These are phyloP conservation scores for Fraxinus dipetala DNA, from an alignment of 305 asterid species.

Conservation along the genomic window DNA sequence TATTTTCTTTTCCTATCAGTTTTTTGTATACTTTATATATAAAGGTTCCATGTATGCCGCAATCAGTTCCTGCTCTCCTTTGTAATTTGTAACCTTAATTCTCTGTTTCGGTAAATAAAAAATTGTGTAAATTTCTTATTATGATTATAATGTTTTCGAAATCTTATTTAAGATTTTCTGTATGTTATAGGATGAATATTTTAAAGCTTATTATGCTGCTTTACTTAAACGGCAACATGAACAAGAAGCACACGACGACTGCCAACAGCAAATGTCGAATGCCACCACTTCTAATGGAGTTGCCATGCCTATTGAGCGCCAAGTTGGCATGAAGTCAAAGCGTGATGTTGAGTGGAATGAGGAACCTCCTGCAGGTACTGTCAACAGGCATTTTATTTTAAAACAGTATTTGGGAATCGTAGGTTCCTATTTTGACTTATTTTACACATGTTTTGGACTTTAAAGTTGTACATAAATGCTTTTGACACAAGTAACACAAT, in stretches of 20 bases:
- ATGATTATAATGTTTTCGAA: neutral
- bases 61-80: neutral
- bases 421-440: neutral
- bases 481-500: neutral
- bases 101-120: neutral
- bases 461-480: neutral
- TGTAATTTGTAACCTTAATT: neutral
- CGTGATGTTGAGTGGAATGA: slow-evolving; percentile 75
- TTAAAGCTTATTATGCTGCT: slow-evolving; percentile 84
- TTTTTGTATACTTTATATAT: neutral
- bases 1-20: neutral
- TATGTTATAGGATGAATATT: slow-evolving; percentile 62
- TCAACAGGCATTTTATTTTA: neutral
- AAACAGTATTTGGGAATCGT: neutral
- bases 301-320: slow-evolving; percentile 44
- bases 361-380: slow-evolving; percentile 55
- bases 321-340: slow-evolving; percentile 69
- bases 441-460: neutral
- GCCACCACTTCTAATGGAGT: slow-evolving; percentile 30
- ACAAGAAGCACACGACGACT: slow-evolving; percentile 50
- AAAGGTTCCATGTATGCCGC: neutral
- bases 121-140: neutral
- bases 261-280: slow-evolving; percentile 36
- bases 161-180: neutral
- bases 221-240: slow-evolving; percentile 53